Conservation (phyloP, 2,329 filamentous ascomycete species). For the Ophiocordyceps australis region DNA sequence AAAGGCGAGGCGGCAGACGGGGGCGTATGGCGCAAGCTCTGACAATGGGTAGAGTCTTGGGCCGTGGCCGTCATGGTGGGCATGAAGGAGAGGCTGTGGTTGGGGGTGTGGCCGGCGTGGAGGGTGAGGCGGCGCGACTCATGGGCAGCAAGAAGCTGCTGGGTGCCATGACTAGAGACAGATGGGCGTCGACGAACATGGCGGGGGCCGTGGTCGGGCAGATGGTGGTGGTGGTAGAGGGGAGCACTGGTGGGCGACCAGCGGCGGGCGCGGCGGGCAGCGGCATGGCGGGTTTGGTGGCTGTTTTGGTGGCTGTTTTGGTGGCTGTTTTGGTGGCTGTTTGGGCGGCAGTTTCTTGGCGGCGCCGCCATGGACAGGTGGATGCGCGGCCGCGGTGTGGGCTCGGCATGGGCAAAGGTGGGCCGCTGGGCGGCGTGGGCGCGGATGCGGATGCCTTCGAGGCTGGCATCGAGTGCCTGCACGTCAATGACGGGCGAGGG, state of each 20-base stretch:
- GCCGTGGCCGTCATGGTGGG: conserved; percentile 23
- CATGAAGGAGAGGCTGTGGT: conserved; percentile 35
- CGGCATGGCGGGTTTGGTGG: conserved; percentile 3
- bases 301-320: neutral
- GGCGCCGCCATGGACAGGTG: too few species aligned
- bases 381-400: too few species aligned
- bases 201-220: too few species aligned
- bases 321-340: too few species aligned
- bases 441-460: conserved; percentile 42
- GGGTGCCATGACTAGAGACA: too few species aligned
- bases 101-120: conserved; percentile 46
- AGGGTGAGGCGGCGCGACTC: conserved; percentile 35
- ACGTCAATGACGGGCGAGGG: conserved; percentile 34
- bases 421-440: conserved; percentile 31
- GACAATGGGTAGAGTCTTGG: conserved; percentile 8
- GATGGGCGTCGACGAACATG: too few species aligned
- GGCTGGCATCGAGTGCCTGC: conserved; percentile 34
- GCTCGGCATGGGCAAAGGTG: too few species aligned
- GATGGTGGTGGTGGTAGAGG: too few species aligned
- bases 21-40: conserved; percentile 12
- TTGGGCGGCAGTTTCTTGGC: too few species aligned
- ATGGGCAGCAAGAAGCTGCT: conserved; percentile 25
- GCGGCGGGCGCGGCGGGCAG: neutral
- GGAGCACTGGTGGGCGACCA: conserved; percentile 1
- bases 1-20: conserved; percentile 4